Base-by-base conservation (phyloP, 2,329 filamentous ascomycete species). In the Leptosphaerulina australis region DNA sequence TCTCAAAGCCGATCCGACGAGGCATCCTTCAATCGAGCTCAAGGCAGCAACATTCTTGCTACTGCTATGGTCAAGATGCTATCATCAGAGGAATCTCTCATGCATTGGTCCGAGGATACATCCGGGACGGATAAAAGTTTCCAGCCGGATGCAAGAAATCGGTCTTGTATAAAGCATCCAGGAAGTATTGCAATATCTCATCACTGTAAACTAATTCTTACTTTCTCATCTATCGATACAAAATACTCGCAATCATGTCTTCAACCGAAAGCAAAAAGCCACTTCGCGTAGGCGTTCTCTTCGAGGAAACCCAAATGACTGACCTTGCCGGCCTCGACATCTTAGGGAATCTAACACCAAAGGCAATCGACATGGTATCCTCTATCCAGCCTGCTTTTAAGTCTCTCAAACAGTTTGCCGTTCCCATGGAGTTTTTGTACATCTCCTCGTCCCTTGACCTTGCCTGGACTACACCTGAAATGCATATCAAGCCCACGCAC, bases 261-360 rank as follows among this genome's bases (percentile, higher is more conserved):
- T 21, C 38, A 3, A 31, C 39, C 20, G 26, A 26, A 10, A 44
- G 39, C 24, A 24, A 36, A 21, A 60, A 53, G 26, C 39, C 73
- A 36, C 63, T 76, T 40, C 73, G 73, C 56, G 67, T 77, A 56
- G 74, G 67, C 50, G 69, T 77, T 31, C 66, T 76, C 46, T 66
- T 71, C 56, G 72, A 76, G 50, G 47, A 62, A 18, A 67, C 70
- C 26, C 75, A 77, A 65, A 63, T 76, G 50, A 59, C 64, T 41
- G 75, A 77, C 59, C 69, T 77, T 31, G 57, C 69, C 14, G 71
- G 72, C 53, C 66, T 75, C 52, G 75, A 77, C 59, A 57, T 77
- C 33, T 45, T 77, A 28, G 73, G 68, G 51, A 73, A 71, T 62
- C 59, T 75, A 9, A 69, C 70, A 5, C 58, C 55, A 15, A 50